Base-by-base conservation (phyloP, 2,329 filamentous ascomycete genomes). In the Akanthomyces uredinophilus region DNA sequence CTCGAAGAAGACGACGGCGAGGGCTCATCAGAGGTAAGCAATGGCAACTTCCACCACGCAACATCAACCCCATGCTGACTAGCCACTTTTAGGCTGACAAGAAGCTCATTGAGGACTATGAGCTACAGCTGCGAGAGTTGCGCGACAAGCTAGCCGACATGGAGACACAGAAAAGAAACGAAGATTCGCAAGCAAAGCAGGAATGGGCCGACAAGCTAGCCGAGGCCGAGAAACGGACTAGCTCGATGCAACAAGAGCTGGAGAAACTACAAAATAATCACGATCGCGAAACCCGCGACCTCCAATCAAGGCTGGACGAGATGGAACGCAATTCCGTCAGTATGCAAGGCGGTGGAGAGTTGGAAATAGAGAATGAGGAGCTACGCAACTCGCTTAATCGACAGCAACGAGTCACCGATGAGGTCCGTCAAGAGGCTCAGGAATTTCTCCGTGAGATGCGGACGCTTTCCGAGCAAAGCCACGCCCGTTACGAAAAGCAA, bases 371-470 rank as follows among this genome's bases (percentile, higher is more conserved):
- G 69, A 90, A 97, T 68, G 82, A 88, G 62, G 84, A 85, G 49
- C 76, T 93, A 24, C 85, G 89, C 65, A 73, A 75, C 41, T 83
- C 88, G 35, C 76, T 94, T 24, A 78, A 80, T 58, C 83, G 93
- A 65, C 94, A 98, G 72, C 88, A 92, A 67, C 83, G 89, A 62
- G 84, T 95, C 2, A 96, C 92, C 0, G 89, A 96, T 64, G 90
- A 96, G 69, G 95, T 97, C 37, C 87, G 91, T 27, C 85, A 84
- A 60, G 91, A 97, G 76, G 92, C 93, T 0, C 87, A 91, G 62
- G 84, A 87, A 55, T 96, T 94, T 72, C 76, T 99, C 49, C 83
- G 85, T 65, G 95, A 99, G 74, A 99, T 98, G 95, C 87, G 91
- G 65, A 80, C 85, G 51, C 82, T 98, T 52, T 96, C 93, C 5